Evolutionary conservation across 192 early-diverging fungal genomes (phyloP).

Genomic region (Rhizophagus sp.): DNA sequence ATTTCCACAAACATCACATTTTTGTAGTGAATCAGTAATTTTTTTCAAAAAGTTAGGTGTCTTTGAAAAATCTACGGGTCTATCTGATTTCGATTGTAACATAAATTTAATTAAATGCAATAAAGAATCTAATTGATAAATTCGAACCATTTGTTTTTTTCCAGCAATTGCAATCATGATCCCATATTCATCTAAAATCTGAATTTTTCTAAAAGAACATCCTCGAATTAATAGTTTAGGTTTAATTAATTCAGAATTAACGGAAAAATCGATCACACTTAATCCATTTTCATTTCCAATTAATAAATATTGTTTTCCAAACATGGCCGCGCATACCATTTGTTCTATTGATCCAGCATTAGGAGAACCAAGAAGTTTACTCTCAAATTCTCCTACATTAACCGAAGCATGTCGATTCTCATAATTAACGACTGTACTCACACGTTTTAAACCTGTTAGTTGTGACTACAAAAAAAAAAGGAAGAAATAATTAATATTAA

Average conservation of each 20-base stretch:
- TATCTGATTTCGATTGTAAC: neutral
- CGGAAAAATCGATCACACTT: slow-evolving; percentile 10
- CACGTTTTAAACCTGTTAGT: neutral
- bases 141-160: slow-evolving; percentile 15
- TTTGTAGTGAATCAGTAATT: neutral
- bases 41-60: slow-evolving; percentile 10
- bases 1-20: slow-evolving; percentile 17
- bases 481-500: neutral
- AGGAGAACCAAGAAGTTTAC: slow-evolving; percentile 19
- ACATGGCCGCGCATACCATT: slow-evolving; percentile 10
- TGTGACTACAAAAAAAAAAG: neutral
- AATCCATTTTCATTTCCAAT: slow-evolving; percentile 25
- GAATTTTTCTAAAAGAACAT: slow-evolving; percentile 13
- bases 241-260: slow-evolving; percentile 22
- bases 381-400: slow-evolving; percentile 7
- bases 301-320: slow-evolving; percentile 22
- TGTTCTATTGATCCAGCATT: neutral
- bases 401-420: neutral
- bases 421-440: neutral
- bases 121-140: slow-evolving; percentile 5
- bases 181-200: slow-evolving; percentile 2
- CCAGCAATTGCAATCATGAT: slow-evolving; percentile 21
- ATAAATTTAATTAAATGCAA: slow-evolving; percentile 23
- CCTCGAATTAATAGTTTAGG: slow-evolving; percentile 17
- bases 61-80: slow-evolving; percentile 13